Conservation (phyloP, 2,329 filamentous ascomycete species). For the Calonectria naviculata region DNA sequence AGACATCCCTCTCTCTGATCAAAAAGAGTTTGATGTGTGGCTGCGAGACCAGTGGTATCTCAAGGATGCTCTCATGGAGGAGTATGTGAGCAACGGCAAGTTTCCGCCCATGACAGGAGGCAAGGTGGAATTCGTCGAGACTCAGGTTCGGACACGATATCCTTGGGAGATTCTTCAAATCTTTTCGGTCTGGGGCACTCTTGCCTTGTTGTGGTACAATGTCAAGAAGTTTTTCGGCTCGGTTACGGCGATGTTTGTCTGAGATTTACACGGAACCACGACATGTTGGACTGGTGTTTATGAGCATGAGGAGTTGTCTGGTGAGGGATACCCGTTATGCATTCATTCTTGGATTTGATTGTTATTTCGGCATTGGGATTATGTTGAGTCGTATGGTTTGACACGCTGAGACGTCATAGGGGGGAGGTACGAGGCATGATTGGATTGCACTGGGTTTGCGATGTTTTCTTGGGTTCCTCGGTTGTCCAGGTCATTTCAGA, state of each 20-base stretch:
- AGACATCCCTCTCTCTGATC: conserved; percentile 83
- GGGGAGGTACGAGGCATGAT: neutral
- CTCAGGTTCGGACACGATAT: conserved; percentile 64
- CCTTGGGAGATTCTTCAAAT: conserved; percentile 67
- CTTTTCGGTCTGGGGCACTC: conserved; percentile 60
- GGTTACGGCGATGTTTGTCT: conserved; percentile 31
- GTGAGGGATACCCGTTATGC: conserved; percentile 1
- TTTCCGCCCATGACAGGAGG: conserved; percentile 77
- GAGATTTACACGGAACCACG: conserved; percentile 21
- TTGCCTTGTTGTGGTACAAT: conserved; percentile 55
- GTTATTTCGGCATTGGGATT: neutral
- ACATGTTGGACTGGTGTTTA: conserved; percentile 1
- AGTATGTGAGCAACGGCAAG: conserved; percentile 80
- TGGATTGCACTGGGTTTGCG: neutral
- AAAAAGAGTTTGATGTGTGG: conserved; percentile 84
- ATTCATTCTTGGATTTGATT: conserved; percentile 11
- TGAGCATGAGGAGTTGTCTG: conserved; percentile 6
- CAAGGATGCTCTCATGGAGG: conserved; percentile 89
- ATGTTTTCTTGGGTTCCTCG: neutral
- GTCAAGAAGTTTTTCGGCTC: conserved; percentile 43
- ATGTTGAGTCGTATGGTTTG: neutral
- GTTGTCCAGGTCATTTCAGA: neutral
- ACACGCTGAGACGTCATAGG: conserved; percentile 4
- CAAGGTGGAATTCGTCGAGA: conserved; percentile 65
- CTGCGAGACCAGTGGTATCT: conserved; percentile 88